Evolutionary conservation across 768 basidiomycete species (phyloP).

Genomic region (Collybiopsis confluens): DNA sequence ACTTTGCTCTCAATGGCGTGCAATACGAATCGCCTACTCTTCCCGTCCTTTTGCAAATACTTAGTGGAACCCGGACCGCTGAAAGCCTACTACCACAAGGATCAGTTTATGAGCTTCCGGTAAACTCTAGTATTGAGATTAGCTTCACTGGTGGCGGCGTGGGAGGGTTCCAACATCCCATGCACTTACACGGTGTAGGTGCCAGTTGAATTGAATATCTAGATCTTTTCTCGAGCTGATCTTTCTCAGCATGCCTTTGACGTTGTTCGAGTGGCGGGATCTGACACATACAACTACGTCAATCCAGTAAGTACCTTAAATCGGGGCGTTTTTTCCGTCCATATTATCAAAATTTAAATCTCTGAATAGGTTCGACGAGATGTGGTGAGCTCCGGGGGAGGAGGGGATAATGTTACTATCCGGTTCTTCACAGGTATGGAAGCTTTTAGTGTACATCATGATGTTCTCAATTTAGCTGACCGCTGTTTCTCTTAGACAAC

Average conservation of each 20-base stretch:
- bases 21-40: constrained; percentile 26
- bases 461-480: no score
- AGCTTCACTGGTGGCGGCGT: constrained; percentile 18
- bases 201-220: no score
- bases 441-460: no score
- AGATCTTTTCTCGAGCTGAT: neutral
- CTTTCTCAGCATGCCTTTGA: constrained; percentile 22
- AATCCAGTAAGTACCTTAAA: constrained; percentile 48
- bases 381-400: constrained; percentile 17
- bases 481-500: no score
- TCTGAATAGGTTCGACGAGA: constrained; percentile 20
- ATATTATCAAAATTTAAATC: no score
- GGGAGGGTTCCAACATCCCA: constrained; percentile 32
- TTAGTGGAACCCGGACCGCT: constrained; percentile 32
- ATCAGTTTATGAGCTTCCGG: constrained; percentile 35
- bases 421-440: constrained; percentile 14
- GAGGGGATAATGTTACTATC: constrained; percentile 20
- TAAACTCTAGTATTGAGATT: constrained; percentile 40
- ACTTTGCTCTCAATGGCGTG: no score
- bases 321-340: no score
- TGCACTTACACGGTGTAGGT: constrained; percentile 45
- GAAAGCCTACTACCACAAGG: constrained; percentile 32
- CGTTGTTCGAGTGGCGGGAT: constrained; percentile 23
- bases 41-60: constrained; percentile 43
- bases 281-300: constrained; percentile 21